phyloP scores from a whole-genome alignment of 768 basidiomycete genomes.

The Pleurotus pulmonarius region DNA sequence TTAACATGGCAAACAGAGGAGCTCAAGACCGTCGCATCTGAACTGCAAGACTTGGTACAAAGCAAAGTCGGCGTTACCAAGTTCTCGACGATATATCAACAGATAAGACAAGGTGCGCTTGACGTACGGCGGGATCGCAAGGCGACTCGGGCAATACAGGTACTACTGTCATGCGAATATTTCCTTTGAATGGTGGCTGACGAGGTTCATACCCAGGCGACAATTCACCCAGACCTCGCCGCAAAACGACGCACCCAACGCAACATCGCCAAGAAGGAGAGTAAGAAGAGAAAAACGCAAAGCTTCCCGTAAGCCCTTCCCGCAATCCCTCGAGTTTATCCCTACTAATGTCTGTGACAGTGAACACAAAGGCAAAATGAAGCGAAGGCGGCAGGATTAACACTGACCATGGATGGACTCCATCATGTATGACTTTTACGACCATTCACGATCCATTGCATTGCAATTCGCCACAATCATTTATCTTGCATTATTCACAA shows the following conservation, averaged over 20 bases:
- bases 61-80: conserved; percentile 82
- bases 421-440: background rate
- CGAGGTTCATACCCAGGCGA: conserved; percentile 13
- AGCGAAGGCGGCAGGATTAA: conserved; percentile 38
- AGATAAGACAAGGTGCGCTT: conserved; percentile 68
- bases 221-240: conserved; percentile 71
- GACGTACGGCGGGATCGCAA: conserved; percentile 71
- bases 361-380: conserved; percentile 45
- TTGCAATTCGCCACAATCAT: background rate
- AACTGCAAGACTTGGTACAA: conserved; percentile 87
- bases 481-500: background rate
- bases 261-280: conserved; percentile 79
- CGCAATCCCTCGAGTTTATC: conserved; percentile 7
- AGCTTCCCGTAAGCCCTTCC: conserved; percentile 51
- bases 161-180: conserved; percentile 10
- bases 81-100: conserved; percentile 77
- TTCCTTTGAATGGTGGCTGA: background rate
- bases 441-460: conserved; percentile 6
- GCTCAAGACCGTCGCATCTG: conserved; percentile 72
- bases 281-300: conserved; percentile 72
- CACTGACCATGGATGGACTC: background rate
- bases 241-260: conserved; percentile 71
- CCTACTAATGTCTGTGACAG: conserved; percentile 21
- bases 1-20: conserved; percentile 51
- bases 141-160: conserved; percentile 54